Base-by-base conservation (phyloP, 768 basidiomycete species). In the Neoboletus brunneissimus region DNA sequence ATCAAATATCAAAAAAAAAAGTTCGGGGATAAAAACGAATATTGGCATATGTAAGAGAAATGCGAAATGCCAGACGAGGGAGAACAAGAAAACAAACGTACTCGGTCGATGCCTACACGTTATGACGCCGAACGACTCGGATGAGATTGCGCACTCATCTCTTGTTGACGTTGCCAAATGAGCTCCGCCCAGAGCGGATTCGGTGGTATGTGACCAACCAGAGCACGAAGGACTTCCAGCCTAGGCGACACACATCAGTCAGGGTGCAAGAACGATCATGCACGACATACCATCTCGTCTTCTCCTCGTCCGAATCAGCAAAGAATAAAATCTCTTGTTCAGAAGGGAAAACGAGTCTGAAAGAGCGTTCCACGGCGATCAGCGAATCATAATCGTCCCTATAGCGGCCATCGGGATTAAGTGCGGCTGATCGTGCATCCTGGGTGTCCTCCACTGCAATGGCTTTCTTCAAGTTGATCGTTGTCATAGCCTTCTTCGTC, bases 151-250 rank as follows among this genome's bases (percentile, higher is more conserved):
- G 60, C 67, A 15, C 48, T 53, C 15, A 70, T 58, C 56, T 83
- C 81, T 56, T 83, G 75, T 63, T 91, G 89, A 46, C 86, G 81
- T 69, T 93, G 88, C 90, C 91, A 92, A 40, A 93, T 71, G 38
- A 96, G 76, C 75, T 96, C 94, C 3, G 88, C 94, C 94, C 94
- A 97, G 13, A 97, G 75, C 3, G 92, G 92, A 69, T 95, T 91
- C 3, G 91, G 89, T 10, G 94, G 94, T 62, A 97, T 94, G 55
- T 85, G 87, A 9, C 93, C 93, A 57, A 96, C 85, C 37, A 96
- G 77, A 0, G 91, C 89, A 48, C 83, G 81, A 12, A 97, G 78
- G 8, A 95, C 87, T 61, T 91, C 85, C 59, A 97, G 77, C 94
- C 94, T 97, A 67, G 9, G 63, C 27, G 48, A 18, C 32, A 48